Base-by-base conservation (phyloP, 345 rosid species). In the Ailanthus altissimus region DNA sequence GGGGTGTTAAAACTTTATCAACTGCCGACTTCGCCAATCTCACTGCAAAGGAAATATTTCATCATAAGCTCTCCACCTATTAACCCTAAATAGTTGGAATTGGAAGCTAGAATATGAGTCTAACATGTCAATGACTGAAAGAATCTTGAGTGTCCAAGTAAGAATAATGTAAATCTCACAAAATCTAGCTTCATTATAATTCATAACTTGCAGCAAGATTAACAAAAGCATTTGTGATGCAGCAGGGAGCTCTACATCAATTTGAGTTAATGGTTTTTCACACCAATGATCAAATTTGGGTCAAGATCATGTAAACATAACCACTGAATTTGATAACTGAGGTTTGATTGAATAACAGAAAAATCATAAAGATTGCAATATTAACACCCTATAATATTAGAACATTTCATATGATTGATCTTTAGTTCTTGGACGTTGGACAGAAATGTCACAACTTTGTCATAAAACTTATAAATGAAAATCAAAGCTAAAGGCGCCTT, bases 1-100 rank as follows among this genome's bases (percentile, higher is more conserved):
- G 90, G 23, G 94, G 92, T 1, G 97, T 86, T 49, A 90, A 75
- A 54, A 92, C 90, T 82, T 86, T 86, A 75, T 96, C 97, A 15
- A 77, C 86, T 0, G 81, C 85, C 83, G 90, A 72, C 82, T 85
- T 90, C 11, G 97, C 95, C 82, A 93, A 82, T 78, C 92, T 84
- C 65, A 85, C 99, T 91, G 92, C 85, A 81, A 62, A 69, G 42
- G 23, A 56, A 57, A 28, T 46, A 47, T 53, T n/a, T 45, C 58
- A 75, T 32, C 40, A 45, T 2, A 45, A 70, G 76, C 49, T 11
- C 57, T 18, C 26, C 20, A 56, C 54, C 65, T 38, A 67, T 70
- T 43, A 26, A 56, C 18, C 25, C 9, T 58, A 59, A 49, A 49
- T 11, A 53, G 6, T 70, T 50, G 3, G 15, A 64, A 75, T 7